Base-by-base conservation (phyloP, 1,284 basidiomycete genomes). In the Bondarzewia mesenterica region DNA sequence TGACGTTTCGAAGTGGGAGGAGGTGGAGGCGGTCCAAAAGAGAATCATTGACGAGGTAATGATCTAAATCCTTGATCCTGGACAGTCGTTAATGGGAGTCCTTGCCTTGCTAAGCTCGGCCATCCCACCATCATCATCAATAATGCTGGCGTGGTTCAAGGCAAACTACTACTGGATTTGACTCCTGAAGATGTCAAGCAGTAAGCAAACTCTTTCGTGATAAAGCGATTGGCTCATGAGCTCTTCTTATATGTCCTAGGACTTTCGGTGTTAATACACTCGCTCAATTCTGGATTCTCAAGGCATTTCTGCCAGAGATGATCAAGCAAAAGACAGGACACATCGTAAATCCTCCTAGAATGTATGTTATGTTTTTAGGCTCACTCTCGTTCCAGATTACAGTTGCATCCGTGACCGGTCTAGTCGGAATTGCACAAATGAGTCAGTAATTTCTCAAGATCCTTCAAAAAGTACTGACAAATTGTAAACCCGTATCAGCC, bases 131-230 rank as follows among this genome's bases (percentile, higher is more conserved):
- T 98, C 26, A 68, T 99, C 14, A 74, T 99, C 59, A 98, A 98
- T 69, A 98, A 97, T 60, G 95, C 95, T 1, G 95, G 93, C n/a
- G 81, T 97, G 47, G 89, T 90, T 26, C 86, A 93, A 65, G 93
- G 93, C 25, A 93, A 92, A 60, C 70, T 85, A 0, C 69, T 98
- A 21, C 68, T 93, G 4, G 92, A 94, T 59, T 72, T 97, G 45
- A 72, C 70, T 1, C 74, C 85, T 1, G 74, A 79, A 40, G 93
- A 98, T 59, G 66, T 98, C 36, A 70, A 81, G 54, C 83, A 88
- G 93, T 94, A 58, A 55, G 85, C 60, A 15, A n/a, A n/a, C n/a
- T n/a, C n/a, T n/a, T n/a, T n/a, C n/a, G n/a, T n/a, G n/a, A 42
- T 7, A 10, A 20, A 15, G 7, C 1, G 18, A 22, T 16, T 21